A percentile compares a stretch with the other conserved stretches of the same genome.
phyloP scores from a whole-genome alignment of 345 rosid genomes.

The Excoecaria agallocha region DNA sequence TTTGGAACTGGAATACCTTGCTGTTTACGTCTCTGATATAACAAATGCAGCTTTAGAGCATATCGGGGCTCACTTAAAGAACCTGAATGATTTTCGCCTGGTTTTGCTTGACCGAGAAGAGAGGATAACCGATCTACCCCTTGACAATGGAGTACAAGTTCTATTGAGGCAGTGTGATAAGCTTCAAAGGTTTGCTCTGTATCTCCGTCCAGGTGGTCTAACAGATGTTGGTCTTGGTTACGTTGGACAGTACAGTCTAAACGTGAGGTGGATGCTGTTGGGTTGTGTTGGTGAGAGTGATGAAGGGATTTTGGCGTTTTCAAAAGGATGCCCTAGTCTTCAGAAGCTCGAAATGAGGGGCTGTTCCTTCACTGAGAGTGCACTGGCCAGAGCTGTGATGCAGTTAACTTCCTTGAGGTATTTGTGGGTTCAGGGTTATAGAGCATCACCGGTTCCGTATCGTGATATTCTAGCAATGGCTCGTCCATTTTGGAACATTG shows the following conservation, averaged over 20 bases:
- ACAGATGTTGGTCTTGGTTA: slow-evolving; percentile 82
- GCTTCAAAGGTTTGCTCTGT: slow-evolving; percentile 73
- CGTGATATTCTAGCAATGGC: slow-evolving; percentile 69
- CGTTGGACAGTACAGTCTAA: slow-evolving; percentile 65
- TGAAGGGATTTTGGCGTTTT: slow-evolving; percentile 67
- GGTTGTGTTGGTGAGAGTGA: slow-evolving; percentile 84
- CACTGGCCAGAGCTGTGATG: slow-evolving; percentile 61
- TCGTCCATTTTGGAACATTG: slow-evolving; percentile 95
- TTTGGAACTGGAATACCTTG: slow-evolving; percentile 66
- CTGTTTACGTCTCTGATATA: slow-evolving; percentile 85
- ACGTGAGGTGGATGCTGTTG: slow-evolving; percentile 91
- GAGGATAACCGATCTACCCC: slow-evolving; percentile 75
- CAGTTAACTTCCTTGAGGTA: slow-evolving; percentile 74
- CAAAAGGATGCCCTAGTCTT: slow-evolving; percentile 80
- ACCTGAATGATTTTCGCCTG: slow-evolving; percentile 79
- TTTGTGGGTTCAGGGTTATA: slow-evolving; percentile 93
- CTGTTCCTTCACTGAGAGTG: slow-evolving; percentile 78
- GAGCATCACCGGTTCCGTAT: slow-evolving; percentile 42
- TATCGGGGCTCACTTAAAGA: slow-evolving; percentile 62
- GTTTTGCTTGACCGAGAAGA: slow-evolving; percentile 78
- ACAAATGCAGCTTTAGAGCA: slow-evolving; percentile 66
- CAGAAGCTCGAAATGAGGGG: slow-evolving; percentile 94
- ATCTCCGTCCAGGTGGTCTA: slow-evolving; percentile 75
- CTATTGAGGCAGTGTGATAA: slow-evolving; percentile 78
- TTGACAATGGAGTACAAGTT: slow-evolving; percentile 84